Evolutionary conservation across 495 filamentous ascomycete species (phyloP).

Genomic region (Xeromyces bisporus): DNA sequence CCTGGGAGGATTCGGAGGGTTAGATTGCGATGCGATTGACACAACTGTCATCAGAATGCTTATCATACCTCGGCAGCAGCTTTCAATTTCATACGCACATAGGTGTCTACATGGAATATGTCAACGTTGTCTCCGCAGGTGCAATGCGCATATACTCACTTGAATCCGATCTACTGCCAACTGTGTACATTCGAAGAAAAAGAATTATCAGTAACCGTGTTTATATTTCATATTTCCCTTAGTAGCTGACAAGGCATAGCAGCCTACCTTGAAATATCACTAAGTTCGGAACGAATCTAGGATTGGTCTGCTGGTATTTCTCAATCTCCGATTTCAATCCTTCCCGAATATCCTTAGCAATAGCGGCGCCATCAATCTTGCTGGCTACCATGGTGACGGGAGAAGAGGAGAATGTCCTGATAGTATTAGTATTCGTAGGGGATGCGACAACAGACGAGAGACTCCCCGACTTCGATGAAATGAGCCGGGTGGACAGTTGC

Average conservation of each 20-base stretch:
- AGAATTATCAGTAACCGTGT: no score
- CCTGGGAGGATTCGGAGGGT: constrained; percentile 27
- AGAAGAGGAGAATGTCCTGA: constrained; percentile 32
- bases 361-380: constrained; percentile 90
- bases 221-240: neutral
- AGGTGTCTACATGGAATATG: constrained; percentile 50
- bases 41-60: neutral
- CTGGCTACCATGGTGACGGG: constrained; percentile 54
- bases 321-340: constrained; percentile 62
- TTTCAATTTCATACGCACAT: constrained; percentile 99
- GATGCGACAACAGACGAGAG: neutral
- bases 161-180: constrained; percentile 82
- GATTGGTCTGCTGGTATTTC: constrained; percentile 60
- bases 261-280: constrained; percentile 80
- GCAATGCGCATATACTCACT: constrained; percentile 37
- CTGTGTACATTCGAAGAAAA: constrained; percentile 17
- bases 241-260: constrained; percentile 1
- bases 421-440: constrained; percentile 5
- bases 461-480: neutral
- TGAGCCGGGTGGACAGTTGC: constrained; percentile 4
- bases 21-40: no score
- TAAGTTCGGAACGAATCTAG: constrained; percentile 71
- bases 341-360: constrained; percentile 78
- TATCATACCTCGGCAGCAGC: constrained; percentile 69
- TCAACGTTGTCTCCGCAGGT: constrained; percentile 1